phyloP scores from a whole-genome alignment of 495 filamentous ascomycete species.

The Jackrogersella minutella region DNA sequence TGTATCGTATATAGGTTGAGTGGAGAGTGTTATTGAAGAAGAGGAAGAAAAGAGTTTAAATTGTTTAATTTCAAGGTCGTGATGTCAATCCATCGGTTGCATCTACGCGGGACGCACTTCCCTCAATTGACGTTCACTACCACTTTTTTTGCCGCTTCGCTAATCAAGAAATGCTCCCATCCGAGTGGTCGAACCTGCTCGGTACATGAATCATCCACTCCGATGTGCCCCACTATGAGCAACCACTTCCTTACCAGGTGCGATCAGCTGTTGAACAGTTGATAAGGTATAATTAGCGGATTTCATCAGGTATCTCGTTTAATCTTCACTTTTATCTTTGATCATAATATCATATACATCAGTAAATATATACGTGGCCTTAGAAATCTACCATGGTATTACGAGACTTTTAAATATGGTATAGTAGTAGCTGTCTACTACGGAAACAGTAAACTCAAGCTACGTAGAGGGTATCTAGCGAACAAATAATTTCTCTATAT shows the following conservation, averaged over 20 bases:
- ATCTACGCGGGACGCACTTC: constrained; percentile 13
- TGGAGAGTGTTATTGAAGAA: constrained; percentile 32
- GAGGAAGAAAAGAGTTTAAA: neutral
- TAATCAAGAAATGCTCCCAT: constrained; percentile 44
- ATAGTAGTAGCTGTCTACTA: too few relatives aligned
- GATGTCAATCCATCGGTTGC: constrained; percentile 34
- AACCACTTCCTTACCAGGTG: constrained; percentile 1
- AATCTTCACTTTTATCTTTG: neutral
- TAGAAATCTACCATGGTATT: too few relatives aligned
- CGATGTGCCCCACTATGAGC: constrained; percentile 7
- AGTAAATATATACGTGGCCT: neutral
- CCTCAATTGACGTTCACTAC: constrained; percentile 40
- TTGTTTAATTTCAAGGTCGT: constrained; percentile 14
- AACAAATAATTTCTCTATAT: neutral
- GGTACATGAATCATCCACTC: constrained; percentile 9
- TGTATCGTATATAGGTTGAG: constrained; percentile 39
- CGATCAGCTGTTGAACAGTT: constrained; percentile 13
- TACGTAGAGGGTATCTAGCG: neutral
- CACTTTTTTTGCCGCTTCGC: constrained; percentile 43
- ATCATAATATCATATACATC: neutral
- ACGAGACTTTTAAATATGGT: too few relatives aligned
- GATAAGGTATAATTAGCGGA: neutral
- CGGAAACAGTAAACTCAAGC: neutral
- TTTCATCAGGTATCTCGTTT: neutral
- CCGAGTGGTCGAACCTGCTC: constrained; percentile 25